Percentiles rank a stretch among this genome's conserved stretches.
Conservation (phyloP, 306 rosid species). For the Casuarina equisetifolia region DNA sequence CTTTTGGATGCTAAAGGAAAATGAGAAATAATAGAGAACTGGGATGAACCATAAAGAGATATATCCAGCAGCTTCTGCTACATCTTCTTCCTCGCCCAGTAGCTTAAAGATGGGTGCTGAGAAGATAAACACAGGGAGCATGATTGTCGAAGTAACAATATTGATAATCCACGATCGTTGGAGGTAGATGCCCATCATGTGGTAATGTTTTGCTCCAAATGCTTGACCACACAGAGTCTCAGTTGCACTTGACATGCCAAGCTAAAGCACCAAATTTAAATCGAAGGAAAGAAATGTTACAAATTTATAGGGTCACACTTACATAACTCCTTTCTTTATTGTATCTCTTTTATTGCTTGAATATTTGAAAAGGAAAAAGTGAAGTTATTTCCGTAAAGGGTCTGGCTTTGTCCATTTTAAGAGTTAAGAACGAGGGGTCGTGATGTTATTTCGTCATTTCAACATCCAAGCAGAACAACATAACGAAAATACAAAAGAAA, state of each 20-base stretch:
- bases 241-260: constrained; percentile 61
- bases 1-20: constrained; percentile 47
- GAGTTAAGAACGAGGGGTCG: too few species aligned
- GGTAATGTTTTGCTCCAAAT: constrained; percentile 50
- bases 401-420: too few species aligned
- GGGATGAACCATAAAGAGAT: constrained; percentile 47
- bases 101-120: constrained; percentile 39
- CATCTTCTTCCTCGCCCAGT: constrained; percentile 44
- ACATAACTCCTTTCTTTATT: too few species aligned
- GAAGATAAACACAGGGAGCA: constrained; percentile 48
- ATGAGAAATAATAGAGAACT: constrained; percentile 35
- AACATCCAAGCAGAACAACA: too few species aligned
- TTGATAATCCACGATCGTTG: constrained; percentile 57
- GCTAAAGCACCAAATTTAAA: constrained; percentile 14
- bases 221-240: constrained; percentile 66
- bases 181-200: constrained; percentile 59
- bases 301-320: background rate
- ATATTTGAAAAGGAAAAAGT: too few species aligned
- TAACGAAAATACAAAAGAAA: too few species aligned
- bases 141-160: constrained; percentile 25
- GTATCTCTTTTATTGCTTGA: too few species aligned
- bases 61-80: constrained; percentile 40
- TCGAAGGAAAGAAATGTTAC: constrained; percentile 6
- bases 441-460: too few species aligned
- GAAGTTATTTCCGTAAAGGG: too few species aligned